These are phyloP conservation scores for Juncus inflexus DNA, from an alignment of 176 grass and related monocot genomes.

Conservation along the genomic window DNA sequence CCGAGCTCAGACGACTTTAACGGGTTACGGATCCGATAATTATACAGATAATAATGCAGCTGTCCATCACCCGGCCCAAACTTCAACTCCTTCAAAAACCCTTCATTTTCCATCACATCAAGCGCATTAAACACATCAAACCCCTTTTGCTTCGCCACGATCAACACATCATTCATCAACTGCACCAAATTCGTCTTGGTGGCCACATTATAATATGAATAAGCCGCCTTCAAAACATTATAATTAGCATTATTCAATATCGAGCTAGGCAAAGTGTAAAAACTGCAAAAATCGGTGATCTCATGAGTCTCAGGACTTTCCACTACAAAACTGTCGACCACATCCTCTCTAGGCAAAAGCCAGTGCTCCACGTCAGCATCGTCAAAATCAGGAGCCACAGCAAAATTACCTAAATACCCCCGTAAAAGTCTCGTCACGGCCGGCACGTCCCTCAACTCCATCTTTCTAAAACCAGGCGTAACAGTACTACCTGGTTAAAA, in stretches of 20 bases:
- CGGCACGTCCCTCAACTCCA: constrained; percentile 86
- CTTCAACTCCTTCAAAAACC: constrained; percentile 87
- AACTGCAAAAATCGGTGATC: constrained; percentile 97
- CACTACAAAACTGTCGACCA: constrained; percentile 90
- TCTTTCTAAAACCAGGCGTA: constrained; percentile 81
- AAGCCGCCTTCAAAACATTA: constrained; percentile 71
- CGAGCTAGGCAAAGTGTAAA: constrained; percentile 82
- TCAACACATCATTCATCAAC: constrained; percentile 91
- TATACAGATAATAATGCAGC: constrained; percentile 98
- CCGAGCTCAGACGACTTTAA: constrained; percentile 85
- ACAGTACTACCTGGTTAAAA: constrained; percentile 36
- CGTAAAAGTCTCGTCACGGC: constrained; percentile 77
- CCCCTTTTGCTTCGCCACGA: constrained; percentile 84
- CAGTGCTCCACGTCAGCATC: constrained; percentile 98
- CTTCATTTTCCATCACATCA: constrained; percentile 91
- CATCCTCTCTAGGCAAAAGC: constrained; percentile 74
- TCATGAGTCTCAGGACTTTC: constrained; percentile 96
- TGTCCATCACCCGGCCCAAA: constrained; percentile 97
- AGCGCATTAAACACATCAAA: constrained; percentile 98
- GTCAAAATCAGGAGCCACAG: constrained; percentile 82
- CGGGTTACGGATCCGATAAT: constrained; percentile 64
- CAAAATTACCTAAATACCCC: constrained; percentile 60
- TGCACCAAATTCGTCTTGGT: constrained; percentile 79
- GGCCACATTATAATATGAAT: constrained; percentile 93
- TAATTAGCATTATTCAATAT: constrained; percentile 94